A percentile compares a stretch with the other conserved stretches of the same genome.
phyloP scores from a whole-genome alignment of 1,284 basidiomycete genomes.

The Xerocomus amazonicus region DNA sequence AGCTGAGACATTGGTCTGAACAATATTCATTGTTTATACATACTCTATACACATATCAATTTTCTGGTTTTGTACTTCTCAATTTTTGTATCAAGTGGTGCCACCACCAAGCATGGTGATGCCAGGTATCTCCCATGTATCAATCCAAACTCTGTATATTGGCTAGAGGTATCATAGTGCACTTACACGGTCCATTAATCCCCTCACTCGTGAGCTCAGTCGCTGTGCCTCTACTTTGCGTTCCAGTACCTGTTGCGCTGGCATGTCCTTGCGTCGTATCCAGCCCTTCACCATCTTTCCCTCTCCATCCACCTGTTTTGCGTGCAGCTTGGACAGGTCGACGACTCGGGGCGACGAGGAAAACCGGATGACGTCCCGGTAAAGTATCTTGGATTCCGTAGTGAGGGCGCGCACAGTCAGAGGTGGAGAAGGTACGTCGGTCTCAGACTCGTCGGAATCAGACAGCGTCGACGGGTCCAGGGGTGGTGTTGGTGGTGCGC shows the following conservation, averaged over 20 bases:
- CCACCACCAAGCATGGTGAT: too few species aligned
- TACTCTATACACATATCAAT: too few species aligned
- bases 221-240: constrained; percentile 70
- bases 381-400: constrained; percentile 78
- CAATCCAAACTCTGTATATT: too few species aligned
- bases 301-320: constrained; percentile 43
- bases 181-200: constrained; percentile 60
- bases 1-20: too few species aligned
- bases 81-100: too few species aligned
- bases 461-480: constrained; percentile 59
- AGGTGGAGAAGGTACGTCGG: constrained; percentile 44
- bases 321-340: constrained; percentile 66
- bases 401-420: constrained; percentile 64
- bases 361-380: constrained; percentile 79
- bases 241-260: constrained; percentile 75
- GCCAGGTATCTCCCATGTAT: not conserved
- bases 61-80: too few species aligned
- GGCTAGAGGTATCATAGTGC: constrained; percentile 10
- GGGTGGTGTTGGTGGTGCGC: constrained; percentile 53
- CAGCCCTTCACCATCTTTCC: constrained; percentile 47
- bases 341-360: constrained; percentile 78
- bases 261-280: constrained; percentile 73
- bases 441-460: constrained; percentile 60
- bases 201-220: constrained; percentile 65
- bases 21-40: too few species aligned